phyloP scores from a whole-genome alignment of 176 grass and related monocot species.

The Lolium multiflorum region DNA sequence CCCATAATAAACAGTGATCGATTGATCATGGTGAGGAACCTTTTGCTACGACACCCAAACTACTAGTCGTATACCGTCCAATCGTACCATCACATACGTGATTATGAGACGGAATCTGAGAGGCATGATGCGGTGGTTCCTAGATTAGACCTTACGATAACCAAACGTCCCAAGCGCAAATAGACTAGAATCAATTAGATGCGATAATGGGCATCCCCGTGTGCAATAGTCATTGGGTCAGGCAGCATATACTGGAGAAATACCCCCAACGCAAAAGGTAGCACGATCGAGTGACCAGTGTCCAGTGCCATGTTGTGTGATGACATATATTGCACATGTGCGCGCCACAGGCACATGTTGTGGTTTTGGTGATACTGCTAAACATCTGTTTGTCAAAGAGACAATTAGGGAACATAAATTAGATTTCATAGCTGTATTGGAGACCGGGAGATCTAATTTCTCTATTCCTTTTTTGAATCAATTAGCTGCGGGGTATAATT shows the following conservation, averaged over 20 bases:
- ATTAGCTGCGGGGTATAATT: no score
- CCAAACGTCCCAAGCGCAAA: background rate
- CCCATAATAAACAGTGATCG: background rate
- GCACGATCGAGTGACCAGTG: background rate
- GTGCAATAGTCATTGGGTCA: conserved; percentile 39
- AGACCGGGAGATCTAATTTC: no score
- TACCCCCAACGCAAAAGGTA: background rate
- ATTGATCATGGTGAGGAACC: background rate
- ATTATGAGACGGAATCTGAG: conserved; percentile 42
- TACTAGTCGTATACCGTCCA: background rate
- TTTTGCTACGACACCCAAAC: conserved; percentile 26
- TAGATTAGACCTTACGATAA: conserved; percentile 29
- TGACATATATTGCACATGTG: background rate
- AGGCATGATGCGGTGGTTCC: conserved; percentile 26
- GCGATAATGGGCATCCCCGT: background rate
- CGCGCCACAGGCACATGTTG: no score
- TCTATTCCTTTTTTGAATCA: no score
- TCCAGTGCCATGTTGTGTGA: background rate
- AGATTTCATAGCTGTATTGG: no score
- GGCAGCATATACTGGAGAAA: background rate
- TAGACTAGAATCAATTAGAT: background rate
- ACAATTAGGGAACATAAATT: no score
- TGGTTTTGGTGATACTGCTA: no score
- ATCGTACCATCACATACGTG: background rate
- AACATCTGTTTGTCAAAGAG: no score